phyloP scores from a whole-genome alignment of 371 early-diverging fungal species.

The Saksenaea vasiformis region DNA sequence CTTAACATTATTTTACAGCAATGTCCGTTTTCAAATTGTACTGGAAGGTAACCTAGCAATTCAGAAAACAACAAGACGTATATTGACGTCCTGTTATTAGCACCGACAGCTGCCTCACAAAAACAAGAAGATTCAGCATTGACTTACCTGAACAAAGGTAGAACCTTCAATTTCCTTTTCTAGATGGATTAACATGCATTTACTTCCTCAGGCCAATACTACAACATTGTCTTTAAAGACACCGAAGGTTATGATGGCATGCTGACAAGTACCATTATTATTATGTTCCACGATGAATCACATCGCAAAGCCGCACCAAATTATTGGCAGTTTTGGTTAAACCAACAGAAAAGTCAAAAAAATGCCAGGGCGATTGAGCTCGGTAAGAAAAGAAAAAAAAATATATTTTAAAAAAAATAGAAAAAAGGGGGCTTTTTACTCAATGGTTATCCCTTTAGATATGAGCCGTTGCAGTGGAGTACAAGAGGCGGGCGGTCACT shows the following conservation, averaged over 20 bases:
- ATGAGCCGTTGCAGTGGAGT: conserved; percentile 41
- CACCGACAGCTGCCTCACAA: conserved; percentile 40
- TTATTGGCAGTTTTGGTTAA: conserved; percentile 81
- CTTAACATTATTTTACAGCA: neutral
- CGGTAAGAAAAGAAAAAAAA: conserved; percentile 25
- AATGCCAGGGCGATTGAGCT: conserved; percentile 54
- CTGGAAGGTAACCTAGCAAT: conserved; percentile 20
- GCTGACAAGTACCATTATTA: conserved; percentile 60
- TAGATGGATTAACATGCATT: conserved; percentile 21
- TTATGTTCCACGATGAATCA: conserved; percentile 74
- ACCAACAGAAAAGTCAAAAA: conserved; percentile 59
- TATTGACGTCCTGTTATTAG: conserved; percentile 12
- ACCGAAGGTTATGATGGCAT: conserved; percentile 38
- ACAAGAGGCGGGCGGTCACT: conserved; percentile 48
- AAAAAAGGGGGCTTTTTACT: neutral
- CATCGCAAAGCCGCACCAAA: conserved; percentile 67
- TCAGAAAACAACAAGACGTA: neutral
- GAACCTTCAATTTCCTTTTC: neutral
- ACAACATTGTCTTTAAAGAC: conserved; percentile 12
- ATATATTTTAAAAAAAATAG: neutral
- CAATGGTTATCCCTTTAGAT: conserved; percentile 19
- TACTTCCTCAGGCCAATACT: conserved; percentile 24
- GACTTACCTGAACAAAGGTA: conserved; percentile 69
- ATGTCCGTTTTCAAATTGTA: conserved; percentile 24
- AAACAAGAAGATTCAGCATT: conserved; percentile 43